Conservation (phyloP, 2,329 filamentous ascomycete genomes). For the Aplosporella prunicola region DNA sequence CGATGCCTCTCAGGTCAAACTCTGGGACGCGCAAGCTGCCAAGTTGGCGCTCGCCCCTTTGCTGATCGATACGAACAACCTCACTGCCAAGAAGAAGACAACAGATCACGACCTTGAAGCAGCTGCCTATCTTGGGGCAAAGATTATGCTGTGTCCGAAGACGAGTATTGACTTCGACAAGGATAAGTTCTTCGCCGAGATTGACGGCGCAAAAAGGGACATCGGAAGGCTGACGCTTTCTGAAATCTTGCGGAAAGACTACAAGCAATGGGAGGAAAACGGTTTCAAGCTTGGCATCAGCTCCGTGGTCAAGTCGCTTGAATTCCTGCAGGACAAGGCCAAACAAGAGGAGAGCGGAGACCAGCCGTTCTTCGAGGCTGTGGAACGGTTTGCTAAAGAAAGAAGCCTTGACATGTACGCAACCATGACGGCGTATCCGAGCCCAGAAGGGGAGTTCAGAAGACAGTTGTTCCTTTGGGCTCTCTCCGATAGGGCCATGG, state of each 20-base stretch:
- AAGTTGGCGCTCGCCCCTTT: slow-evolving; percentile 60
- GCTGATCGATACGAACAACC: slow-evolving; percentile 61
- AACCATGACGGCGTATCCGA: slow-evolving; percentile 59
- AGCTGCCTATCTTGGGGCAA: slow-evolving; percentile 49
- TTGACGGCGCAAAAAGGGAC: slow-evolving; percentile 58
- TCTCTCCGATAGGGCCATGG: slow-evolving; percentile 39
- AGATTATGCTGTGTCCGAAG: slow-evolving; percentile 32
- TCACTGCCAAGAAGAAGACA: slow-evolving; percentile 52
- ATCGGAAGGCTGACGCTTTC: slow-evolving; percentile 50
- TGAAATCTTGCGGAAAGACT: slow-evolving; percentile 72
- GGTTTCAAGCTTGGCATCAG: slow-evolving; percentile 55
- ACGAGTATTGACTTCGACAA: slow-evolving; percentile 39
- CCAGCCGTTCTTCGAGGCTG: slow-evolving; percentile 37
- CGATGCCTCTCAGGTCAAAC: slow-evolving; percentile 26
- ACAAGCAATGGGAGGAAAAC: slow-evolving; percentile 62
- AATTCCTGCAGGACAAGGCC: slow-evolving; percentile 49
- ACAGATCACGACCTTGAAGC: slow-evolving; percentile 52
- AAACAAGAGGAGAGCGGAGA: slow-evolving; percentile 27
- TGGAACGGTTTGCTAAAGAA: slow-evolving; percentile 48
- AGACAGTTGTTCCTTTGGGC: slow-evolving; percentile 63
- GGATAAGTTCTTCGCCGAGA: slow-evolving; percentile 47
- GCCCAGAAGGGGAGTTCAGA: slow-evolving; percentile 45
- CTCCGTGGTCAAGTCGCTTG: slow-evolving; percentile 53
- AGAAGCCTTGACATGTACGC: slow-evolving; percentile 51
- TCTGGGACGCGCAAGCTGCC: slow-evolving; percentile 51